Conservation (phyloP, 495 filamentous ascomycete genomes). For the Aspergillus ellipticus region DNA sequence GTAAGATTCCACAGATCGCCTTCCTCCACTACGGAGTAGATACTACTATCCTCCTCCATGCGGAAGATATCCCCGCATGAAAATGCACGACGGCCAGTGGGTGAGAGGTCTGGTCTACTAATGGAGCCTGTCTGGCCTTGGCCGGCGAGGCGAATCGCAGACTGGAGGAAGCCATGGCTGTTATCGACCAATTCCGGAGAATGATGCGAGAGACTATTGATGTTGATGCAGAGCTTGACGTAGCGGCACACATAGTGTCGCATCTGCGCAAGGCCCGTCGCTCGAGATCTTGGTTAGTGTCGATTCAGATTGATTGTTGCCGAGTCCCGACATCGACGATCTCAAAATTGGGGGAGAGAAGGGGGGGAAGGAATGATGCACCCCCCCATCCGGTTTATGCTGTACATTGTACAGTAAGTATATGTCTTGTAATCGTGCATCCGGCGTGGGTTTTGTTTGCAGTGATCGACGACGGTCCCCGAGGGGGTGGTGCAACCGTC, state of each 20-base stretch:
- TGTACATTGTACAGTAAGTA: not conserved
- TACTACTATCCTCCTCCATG: not conserved
- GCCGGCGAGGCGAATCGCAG: not conserved
- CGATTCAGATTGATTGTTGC: not conserved
- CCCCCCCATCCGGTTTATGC: too few relatives aligned
- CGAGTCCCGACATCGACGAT: not conserved
- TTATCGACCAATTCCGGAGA: not conserved
- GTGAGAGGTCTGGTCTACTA: too few relatives aligned
- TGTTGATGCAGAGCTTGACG: not conserved
- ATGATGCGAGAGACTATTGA: not conserved
- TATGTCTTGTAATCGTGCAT: not conserved
- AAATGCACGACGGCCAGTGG: not conserved
- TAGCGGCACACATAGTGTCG: not conserved
- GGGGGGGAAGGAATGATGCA: too few relatives aligned
- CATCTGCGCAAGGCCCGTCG: not conserved
- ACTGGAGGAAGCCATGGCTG: not conserved
- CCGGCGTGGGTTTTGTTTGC: not conserved
- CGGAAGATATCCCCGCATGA: slow-evolving; percentile 9
- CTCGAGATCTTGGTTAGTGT: not conserved
- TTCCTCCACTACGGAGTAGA: not conserved
- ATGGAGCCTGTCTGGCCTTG: too few relatives aligned
- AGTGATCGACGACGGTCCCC: not conserved
- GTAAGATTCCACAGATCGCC: not conserved
- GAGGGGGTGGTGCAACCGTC: not conserved
- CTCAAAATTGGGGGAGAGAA: not conserved